These are phyloP conservation scores for Triticum urartu DNA, from an alignment of 176 grass and related monocot genomes.

Conservation along the genomic window DNA sequence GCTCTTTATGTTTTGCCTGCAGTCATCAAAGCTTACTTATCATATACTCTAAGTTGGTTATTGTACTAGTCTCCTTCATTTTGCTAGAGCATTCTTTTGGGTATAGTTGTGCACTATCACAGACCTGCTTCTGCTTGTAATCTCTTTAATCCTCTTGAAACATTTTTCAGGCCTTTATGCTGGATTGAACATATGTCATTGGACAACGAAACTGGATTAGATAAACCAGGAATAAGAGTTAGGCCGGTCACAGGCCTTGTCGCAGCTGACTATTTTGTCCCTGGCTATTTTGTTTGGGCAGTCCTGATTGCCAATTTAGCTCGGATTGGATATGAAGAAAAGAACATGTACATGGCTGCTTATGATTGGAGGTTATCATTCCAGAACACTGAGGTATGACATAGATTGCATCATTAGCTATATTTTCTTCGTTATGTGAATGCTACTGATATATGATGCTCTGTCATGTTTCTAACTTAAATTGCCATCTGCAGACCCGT, in stretches of 20 bases:
- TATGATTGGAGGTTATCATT: constrained; percentile 99
- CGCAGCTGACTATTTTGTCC: constrained; percentile 97
- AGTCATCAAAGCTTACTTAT: neutral
- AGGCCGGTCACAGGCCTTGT: constrained; percentile 90
- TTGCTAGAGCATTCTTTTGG: constrained; percentile 1
- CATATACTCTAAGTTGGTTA: neutral
- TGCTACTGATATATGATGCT: constrained; percentile 13
- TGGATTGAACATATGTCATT: constrained; percentile 99
- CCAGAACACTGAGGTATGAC: constrained; percentile 62
- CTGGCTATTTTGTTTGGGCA: constrained; percentile 99
- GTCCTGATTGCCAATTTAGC: constrained; percentile 98
- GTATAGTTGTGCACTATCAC: neutral
- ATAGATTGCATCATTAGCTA: constrained; percentile 8
- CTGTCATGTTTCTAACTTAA: constrained; percentile 8
- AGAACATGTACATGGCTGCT: constrained; percentile 99
- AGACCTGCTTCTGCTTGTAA: neutral
- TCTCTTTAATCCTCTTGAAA: constrained; percentile 18
- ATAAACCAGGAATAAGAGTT: constrained; percentile 86
- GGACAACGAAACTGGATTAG: constrained; percentile 97
- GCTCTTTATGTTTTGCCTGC: constrained; percentile 12
- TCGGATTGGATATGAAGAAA: constrained; percentile 97
- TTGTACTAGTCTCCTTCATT: constrained; percentile 7
- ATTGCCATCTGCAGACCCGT: constrained; percentile 54
- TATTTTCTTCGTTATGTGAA: neutral
- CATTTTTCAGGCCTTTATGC: constrained; percentile 80